Base-by-base conservation (phyloP, 805 yeast genomes). In the Zygotorulaspora florentina region DNA sequence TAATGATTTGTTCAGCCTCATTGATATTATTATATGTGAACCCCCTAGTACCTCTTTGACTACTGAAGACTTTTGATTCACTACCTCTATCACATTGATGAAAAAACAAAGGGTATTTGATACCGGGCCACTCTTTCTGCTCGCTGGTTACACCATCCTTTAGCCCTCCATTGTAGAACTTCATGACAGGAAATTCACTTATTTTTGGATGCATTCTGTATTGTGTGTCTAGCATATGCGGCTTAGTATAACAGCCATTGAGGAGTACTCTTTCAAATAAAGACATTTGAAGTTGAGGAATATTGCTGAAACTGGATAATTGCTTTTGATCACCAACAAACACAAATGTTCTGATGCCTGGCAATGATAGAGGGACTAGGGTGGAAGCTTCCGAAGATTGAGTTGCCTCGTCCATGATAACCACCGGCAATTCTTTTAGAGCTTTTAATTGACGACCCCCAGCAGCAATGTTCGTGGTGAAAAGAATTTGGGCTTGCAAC, bases 251-350 rank as follows among this genome's bases (percentile, higher is more conserved):
- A 0, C 83, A 74, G 2, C 84, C 85, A 60, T 81, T 83, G 34
- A 70, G 62, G 39, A 84, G 61, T 3, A 81, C 76, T 57, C 91
- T 70, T 66, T 84, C 88, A 56, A 84, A 84, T 45, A 84, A 63
- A 1, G 88, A 82, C 66, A 79, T 70, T 43, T 83, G 82, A 48
- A 84, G 67, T 46, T 78, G 75, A 40, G 86, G 85, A 17, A 83
- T 79, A 53, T 81, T 80, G 3, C 87, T 78, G 60, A 83, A 84
- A 51, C 85, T 79, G 59, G 85, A 79, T 67, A 84, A 70, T 62
- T 84, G 91, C 49, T 79, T 81, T 54, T 83, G 86, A 64, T 84
- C 91, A 50, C 89, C 90, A 31, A 80, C 89, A 58, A 84, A 79
- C 2, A 83, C 78, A 61, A 83, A 79, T 55, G 77, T 81, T 43